A percentile compares a stretch with the other conserved stretches of the same genome.
Evolutionary conservation across 106 monocot genomes (phyloP).

Genomic region (Allium cepa): DNA sequence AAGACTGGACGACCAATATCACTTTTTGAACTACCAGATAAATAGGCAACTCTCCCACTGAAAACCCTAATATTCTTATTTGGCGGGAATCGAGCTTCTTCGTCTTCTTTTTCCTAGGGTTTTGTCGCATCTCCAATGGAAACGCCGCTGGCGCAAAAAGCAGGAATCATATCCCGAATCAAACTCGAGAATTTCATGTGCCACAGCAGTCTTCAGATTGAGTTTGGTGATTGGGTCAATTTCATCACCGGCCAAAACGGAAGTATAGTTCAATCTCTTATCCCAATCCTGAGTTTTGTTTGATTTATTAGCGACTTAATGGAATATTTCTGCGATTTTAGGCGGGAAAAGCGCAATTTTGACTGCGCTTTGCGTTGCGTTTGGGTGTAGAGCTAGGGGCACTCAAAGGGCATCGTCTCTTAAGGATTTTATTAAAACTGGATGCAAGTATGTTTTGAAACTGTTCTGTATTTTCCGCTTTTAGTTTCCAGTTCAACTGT

Average conservation of each 20-base stretch:
- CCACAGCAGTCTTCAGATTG: conserved; percentile 74
- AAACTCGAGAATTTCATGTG: conserved; percentile 98
- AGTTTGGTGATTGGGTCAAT: conserved; percentile 78
- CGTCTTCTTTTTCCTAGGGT: conserved; percentile 13
- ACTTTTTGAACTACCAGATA: no score
- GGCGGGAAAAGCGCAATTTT: conserved; percentile 96
- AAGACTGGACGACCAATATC: no score
- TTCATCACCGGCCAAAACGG: conserved; percentile 99
- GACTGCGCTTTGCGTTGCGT: conserved; percentile 86
- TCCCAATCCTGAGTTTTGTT: neutral
- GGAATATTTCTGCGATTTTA: neutral
- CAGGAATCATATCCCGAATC: conserved; percentile 74
- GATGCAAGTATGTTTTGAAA: conserved; percentile 53
- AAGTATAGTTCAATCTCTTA: conserved; percentile 25
- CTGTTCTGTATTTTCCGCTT: no score
- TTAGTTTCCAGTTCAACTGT: no score
- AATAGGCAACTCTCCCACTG: no score
- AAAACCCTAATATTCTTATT: no score
- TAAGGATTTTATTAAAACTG: conserved; percentile 96
- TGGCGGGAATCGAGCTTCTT: neutral
- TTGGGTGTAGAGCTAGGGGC: conserved; percentile 80
- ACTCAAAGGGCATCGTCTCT: conserved; percentile 76
- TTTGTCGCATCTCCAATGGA: neutral
- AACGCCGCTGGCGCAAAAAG: conserved; percentile 13
- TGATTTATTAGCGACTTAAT: neutral